phyloP scores from a whole-genome alignment of 768 basidiomycete species.

The Lactarius quietus region DNA sequence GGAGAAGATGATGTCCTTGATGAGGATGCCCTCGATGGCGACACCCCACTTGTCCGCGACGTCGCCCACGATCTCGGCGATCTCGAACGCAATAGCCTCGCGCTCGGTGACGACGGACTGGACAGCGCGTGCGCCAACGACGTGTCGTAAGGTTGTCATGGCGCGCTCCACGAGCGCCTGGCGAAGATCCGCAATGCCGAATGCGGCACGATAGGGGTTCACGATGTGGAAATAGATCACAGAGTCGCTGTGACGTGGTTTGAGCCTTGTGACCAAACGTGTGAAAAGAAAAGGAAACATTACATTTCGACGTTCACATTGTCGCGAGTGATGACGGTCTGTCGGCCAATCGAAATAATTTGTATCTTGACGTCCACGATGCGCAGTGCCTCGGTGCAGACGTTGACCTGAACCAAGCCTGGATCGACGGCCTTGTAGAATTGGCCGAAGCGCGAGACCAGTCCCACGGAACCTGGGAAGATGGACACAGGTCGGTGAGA shows the following conservation, averaged over 20 bases:
- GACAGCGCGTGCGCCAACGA: constrained; percentile 92
- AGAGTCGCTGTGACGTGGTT: constrained; percentile 62
- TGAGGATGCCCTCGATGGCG: constrained; percentile 91
- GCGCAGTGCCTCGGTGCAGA: constrained; percentile 86
- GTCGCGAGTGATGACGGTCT: constrained; percentile 91
- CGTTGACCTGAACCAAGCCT: constrained; percentile 87
- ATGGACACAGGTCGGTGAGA: constrained; percentile 25
- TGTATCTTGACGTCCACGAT: constrained; percentile 96
- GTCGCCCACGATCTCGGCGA: constrained; percentile 92
- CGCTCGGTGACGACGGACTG: constrained; percentile 96
- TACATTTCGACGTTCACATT: constrained; percentile 95
- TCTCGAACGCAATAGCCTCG: constrained; percentile 94
- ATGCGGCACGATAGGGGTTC: constrained; percentile 91
- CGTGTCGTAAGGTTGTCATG: constrained; percentile 95
- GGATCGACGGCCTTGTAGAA: constrained; percentile 97
- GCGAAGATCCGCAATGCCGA: constrained; percentile 87
- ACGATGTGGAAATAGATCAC: constrained; percentile 91
- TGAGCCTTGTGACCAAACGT: constrained; percentile 19
- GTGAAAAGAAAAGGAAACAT: constrained; percentile 3
- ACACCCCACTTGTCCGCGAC: constrained; percentile 97
- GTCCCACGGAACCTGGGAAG: constrained; percentile 74
- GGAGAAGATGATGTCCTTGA: constrained; percentile 93
- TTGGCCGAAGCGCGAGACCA: constrained; percentile 90
- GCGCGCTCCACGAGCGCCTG: constrained; percentile 81
- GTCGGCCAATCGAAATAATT: constrained; percentile 81